A percentile compares a stretch with the other conserved stretches of the same genome.
phyloP scores from a whole-genome alignment of 1,284 basidiomycete genomes.

The Agroathelia rolfsii region DNA sequence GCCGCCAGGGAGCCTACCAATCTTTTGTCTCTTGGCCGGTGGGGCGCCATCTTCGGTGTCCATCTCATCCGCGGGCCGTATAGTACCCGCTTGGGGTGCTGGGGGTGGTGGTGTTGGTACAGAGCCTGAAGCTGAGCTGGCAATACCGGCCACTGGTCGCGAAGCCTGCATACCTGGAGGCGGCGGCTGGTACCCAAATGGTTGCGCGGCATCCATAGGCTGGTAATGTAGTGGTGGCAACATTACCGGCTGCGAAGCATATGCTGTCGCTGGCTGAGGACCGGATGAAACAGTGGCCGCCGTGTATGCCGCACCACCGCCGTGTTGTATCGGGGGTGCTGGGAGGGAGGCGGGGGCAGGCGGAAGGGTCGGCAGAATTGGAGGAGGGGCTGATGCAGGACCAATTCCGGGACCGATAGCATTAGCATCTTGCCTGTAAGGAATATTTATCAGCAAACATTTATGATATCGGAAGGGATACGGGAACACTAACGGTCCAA shows the following conservation, averaged over 20 bases:
- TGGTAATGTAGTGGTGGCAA: constrained; percentile 76
- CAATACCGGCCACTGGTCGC: constrained; percentile 33
- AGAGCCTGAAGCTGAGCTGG: constrained; percentile 29
- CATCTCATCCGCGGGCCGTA: constrained; percentile 73
- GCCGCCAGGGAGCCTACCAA: constrained; percentile 74
- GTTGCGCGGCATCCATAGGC: constrained; percentile 63
- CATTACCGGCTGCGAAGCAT: constrained; percentile 58
- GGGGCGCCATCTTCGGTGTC: constrained; percentile 57
- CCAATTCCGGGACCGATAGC: constrained; percentile 80
- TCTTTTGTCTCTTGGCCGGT: constrained; percentile 73
- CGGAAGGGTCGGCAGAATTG: constrained; percentile 46
- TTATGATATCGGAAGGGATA: constrained; percentile 6
- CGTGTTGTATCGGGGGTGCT: constrained; percentile 42
- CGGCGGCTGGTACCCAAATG: constrained; percentile 69
- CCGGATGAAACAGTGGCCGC: constrained; percentile 73
- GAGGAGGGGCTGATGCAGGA: constrained; percentile 59
- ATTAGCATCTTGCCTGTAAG: constrained; percentile 52
- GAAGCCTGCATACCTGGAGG: constrained; percentile 38
- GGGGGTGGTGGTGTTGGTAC: constrained; percentile 28
- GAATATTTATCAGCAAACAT: constrained; percentile 11
- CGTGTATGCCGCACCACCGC: constrained; percentile 38
- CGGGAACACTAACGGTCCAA: constrained; percentile 55
- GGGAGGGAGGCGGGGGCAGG: constrained; percentile 58
- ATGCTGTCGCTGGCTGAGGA: constrained; percentile 69
- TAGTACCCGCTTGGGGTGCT: constrained; percentile 48